These are phyloP conservation scores for Lipomyces orientalis DNA, from an alignment of 805 yeast species.

Conservation along the genomic window DNA sequence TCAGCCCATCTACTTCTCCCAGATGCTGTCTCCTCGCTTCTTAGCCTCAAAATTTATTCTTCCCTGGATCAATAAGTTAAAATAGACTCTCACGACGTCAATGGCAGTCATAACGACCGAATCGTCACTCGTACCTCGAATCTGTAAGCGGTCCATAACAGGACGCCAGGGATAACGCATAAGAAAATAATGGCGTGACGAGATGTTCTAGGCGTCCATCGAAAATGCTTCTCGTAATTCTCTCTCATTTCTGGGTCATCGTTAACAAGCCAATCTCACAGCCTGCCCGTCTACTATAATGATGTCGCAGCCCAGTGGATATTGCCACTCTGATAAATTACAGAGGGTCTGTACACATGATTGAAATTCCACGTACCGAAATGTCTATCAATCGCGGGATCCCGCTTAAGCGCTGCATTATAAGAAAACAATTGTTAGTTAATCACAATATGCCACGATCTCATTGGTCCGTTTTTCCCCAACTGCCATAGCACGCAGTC, in stretches of 20 bases:
- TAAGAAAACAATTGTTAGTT: background rate
- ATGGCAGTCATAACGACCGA: background rate
- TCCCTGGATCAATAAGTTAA: constrained; percentile 23
- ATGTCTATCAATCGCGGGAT: constrained; percentile 37
- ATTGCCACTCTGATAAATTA: background rate
- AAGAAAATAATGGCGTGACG: constrained; percentile 24
- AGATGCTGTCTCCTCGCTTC: constrained; percentile 35
- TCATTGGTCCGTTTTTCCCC: background rate
- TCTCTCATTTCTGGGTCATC: constrained; percentile 31
- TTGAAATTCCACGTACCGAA: constrained; percentile 22
- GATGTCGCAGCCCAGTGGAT: background rate
- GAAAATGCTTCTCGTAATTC: constrained; percentile 31
- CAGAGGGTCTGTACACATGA: background rate
- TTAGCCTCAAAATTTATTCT: constrained; percentile 34
- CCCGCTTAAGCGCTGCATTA: constrained; percentile 31
- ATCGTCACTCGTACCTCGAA: constrained; percentile 25
- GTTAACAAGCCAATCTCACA: background rate
- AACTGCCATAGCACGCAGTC: background rate
- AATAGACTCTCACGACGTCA: background rate
- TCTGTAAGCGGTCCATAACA: constrained; percentile 26
- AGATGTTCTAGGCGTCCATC: constrained; percentile 32
- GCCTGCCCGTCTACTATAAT: background rate
- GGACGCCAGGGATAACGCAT: constrained; percentile 27
- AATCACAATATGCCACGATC: background rate
- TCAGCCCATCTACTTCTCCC: constrained; percentile 13